Percentiles rank a stretch among this genome's conserved stretches.
These are phyloP conservation scores for Rhizophora mangle DNA, from an alignment of 345 rosid species.

Conservation along the genomic window DNA sequence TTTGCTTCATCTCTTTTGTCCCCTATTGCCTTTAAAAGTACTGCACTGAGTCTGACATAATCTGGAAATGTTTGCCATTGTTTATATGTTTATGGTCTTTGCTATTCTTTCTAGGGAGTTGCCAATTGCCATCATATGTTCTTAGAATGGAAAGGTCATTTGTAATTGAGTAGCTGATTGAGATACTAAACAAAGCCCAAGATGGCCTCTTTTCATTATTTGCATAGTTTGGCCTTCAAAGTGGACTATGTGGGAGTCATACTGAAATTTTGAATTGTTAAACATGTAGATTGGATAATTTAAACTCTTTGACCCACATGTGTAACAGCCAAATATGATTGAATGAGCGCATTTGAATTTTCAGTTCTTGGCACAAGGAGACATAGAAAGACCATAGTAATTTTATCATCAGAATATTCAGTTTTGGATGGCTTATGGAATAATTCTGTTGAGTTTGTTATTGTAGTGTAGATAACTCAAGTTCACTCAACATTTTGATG, in stretches of 20 bases:
- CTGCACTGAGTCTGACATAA: not conserved
- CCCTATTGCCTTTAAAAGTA: not conserved
- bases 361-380: conserved; percentile 1
- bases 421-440: not conserved
- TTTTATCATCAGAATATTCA: not conserved
- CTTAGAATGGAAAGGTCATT: conserved; percentile 12
- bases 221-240: not conserved
- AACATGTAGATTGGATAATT: not conserved
- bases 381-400: not conserved
- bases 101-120: not conserved
- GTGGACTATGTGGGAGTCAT: not conserved
- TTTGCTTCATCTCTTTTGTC: not conserved
- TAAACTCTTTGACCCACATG: too few relatives aligned
- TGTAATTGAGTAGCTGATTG: not conserved
- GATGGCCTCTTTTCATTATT: not conserved
- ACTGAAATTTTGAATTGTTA: too few relatives aligned
- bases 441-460: not conserved
- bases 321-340: not conserved
- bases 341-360: not conserved
- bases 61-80: not conserved
- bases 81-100: conserved; percentile 6
- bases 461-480: not conserved
- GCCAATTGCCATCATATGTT: not conserved
- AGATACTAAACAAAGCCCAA: conserved; percentile 1
- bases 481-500: not conserved